phyloP scores from a whole-genome alignment of 352 stramenopile genomes.

The Thraustochytrium striatum region DNA sequence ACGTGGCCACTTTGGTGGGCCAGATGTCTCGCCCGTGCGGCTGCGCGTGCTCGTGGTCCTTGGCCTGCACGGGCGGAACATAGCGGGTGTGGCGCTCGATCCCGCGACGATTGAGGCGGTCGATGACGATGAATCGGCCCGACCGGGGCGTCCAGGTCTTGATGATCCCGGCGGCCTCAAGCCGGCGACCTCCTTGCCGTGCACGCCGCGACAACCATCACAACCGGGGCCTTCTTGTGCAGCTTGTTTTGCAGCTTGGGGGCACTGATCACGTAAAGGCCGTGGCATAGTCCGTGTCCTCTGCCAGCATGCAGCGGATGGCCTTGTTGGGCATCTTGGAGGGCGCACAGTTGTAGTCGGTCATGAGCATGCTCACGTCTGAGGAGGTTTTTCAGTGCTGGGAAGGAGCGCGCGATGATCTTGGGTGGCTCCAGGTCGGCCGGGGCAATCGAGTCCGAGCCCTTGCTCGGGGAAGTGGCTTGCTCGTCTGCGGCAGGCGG shows the following conservation, averaged over 20 bases:
- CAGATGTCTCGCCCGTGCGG: too few species aligned
- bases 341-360: neutral
- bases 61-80: neutral
- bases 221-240: neutral
- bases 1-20: neutral
- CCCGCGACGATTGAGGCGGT: conserved; percentile 28
- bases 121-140: conserved; percentile 36
- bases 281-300: conserved; percentile 6
- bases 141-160: conserved; percentile 24
- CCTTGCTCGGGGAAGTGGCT: too few species aligned
- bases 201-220: conserved; percentile 17
- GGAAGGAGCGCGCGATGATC: too few species aligned
- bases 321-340: conserved; percentile 5
- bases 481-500: too few species aligned
- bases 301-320: conserved; percentile 18
- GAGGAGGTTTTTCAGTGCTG: too few species aligned
- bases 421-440: too few species aligned
- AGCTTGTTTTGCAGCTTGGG: neutral
- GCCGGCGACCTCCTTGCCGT: conserved; percentile 38
- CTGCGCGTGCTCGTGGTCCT: neutral
- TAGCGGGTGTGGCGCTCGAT: conserved; percentile 41
- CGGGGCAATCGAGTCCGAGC: too few species aligned
- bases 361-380: neutral
- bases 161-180: conserved; percentile 39
- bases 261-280: conserved; percentile 40